These are phyloP conservation scores for Apostasia shenzhenica DNA, from an alignment of 106 monocot genomes.

Conservation along the genomic window DNA sequence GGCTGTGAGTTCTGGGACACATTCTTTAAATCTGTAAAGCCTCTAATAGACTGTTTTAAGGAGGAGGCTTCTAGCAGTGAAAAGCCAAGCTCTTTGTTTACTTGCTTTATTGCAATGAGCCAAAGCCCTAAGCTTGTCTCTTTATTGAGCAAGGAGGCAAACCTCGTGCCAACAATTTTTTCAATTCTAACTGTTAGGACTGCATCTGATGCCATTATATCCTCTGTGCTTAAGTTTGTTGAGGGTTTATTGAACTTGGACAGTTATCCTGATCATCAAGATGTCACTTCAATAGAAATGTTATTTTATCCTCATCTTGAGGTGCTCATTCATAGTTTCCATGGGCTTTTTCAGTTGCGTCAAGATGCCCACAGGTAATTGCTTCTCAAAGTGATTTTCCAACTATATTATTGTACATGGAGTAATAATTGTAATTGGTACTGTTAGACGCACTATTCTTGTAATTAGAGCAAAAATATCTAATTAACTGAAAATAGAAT, in stretches of 20 bases:
- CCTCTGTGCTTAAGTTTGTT: constrained; percentile 63
- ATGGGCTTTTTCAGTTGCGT: constrained; percentile 35
- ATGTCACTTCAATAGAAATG: constrained; percentile 30
- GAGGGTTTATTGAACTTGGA: constrained; percentile 76
- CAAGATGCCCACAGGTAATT: constrained; percentile 45
- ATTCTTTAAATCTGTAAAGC: constrained; percentile 76
- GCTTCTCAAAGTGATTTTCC: neutral
- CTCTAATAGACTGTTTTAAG: constrained; percentile 67
- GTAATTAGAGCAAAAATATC: too few relatives aligned
- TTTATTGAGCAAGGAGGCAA: constrained; percentile 40
- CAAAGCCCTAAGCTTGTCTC: constrained; percentile 37
- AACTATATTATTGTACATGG: neutral
- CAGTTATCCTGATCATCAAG: constrained; percentile 35
- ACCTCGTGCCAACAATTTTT: constrained; percentile 64
- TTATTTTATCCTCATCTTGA: constrained; percentile 68
- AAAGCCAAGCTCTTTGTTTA: constrained; percentile 81
- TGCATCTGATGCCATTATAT: constrained; percentile 65
- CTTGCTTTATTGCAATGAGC: constrained; percentile 90
- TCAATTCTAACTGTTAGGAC: constrained; percentile 74
- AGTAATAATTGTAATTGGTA: too few relatives aligned
- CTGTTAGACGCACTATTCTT: too few relatives aligned
- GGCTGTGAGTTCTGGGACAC: constrained; percentile 67
- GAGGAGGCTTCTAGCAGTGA: constrained; percentile 83
- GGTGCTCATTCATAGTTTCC: constrained; percentile 40
- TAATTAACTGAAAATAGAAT: too few relatives aligned